Conservation (phyloP, 148 eudicot genomes). For the Bassia scoparia region DNA sequence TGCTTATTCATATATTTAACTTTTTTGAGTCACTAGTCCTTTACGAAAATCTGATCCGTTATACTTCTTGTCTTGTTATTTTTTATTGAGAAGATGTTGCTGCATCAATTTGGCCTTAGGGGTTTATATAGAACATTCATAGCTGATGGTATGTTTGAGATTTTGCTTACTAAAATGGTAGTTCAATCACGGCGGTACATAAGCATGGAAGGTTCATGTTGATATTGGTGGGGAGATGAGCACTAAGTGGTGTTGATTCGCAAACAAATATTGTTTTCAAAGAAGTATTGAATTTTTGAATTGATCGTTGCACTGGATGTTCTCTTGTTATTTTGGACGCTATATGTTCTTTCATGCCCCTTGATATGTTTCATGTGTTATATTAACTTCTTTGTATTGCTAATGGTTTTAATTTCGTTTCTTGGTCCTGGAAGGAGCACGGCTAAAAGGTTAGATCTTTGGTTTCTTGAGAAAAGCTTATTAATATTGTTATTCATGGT, state of each 20-base stretch:
- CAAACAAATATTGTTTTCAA: background rate
- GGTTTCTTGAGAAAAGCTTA: background rate
- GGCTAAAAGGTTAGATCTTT: background rate
- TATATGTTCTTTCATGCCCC: conserved; percentile 6
- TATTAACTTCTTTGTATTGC: conserved; percentile 3
- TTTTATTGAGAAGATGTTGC: conserved; percentile 4
- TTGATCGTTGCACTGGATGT: background rate
- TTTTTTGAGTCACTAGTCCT: background rate
- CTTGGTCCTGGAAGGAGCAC: conserved; percentile 7
- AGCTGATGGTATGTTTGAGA: background rate
- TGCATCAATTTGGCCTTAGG: background rate
- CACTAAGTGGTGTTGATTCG: conserved; percentile 14
- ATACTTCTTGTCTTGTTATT: background rate
- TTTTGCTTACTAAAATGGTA: conserved; percentile 5
- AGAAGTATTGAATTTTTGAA: background rate
- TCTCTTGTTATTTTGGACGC: background rate
- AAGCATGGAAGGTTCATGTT: background rate
- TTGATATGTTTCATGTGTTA: background rate
- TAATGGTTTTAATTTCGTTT: background rate
- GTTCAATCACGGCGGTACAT: background rate
- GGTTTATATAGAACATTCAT: background rate
- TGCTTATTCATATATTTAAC: conserved; percentile 5
- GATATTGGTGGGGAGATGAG: conserved; percentile 17
- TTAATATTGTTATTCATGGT: background rate
- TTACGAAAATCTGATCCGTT: background rate